phyloP scores from a whole-genome alignment of 352 stramenopile species.

The Phytopythium oedochilum region DNA sequence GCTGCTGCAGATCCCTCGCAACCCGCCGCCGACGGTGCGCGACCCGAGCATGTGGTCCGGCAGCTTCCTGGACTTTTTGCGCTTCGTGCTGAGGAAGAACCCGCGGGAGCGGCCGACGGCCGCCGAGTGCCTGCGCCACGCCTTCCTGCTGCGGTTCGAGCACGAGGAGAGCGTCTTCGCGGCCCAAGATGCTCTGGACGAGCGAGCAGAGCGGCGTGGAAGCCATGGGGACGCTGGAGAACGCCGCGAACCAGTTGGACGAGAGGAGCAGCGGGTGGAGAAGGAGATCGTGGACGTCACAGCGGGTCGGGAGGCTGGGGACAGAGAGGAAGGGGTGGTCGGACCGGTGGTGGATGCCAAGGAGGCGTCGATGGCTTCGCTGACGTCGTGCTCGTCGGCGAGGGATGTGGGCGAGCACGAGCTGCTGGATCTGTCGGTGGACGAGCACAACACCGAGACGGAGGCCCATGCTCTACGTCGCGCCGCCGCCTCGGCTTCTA shows the following conservation, averaged over 20 bases:
- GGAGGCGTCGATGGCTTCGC: not conserved
- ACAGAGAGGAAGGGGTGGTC: not conserved
- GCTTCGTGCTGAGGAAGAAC: conserved; percentile 75
- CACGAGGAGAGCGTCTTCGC: conserved; percentile 35
- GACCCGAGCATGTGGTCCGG: conserved; percentile 68
- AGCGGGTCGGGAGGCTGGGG: not conserved
- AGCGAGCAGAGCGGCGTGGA: no score
- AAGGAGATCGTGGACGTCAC: conserved; percentile 2
- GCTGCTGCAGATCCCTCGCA: conserved; percentile 74
- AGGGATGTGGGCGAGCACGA: conserved; percentile 12
- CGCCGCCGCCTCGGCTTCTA: no score
- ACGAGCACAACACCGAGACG: conserved; percentile 9
- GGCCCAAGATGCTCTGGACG: no score
- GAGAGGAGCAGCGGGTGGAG: no score
- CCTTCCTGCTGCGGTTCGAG: conserved; percentile 67
- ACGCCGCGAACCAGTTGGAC: no score
- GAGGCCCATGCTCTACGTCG: not conserved
- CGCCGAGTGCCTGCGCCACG: conserved; percentile 88
- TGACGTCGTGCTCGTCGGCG: not conserved
- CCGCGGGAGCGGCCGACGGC: conserved; percentile 70
- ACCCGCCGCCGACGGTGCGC: conserved; percentile 72
- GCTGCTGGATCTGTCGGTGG: conserved; percentile 25
- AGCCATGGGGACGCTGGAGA: not conserved
- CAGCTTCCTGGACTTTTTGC: conserved; percentile 83
- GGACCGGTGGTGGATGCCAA: not conserved